phyloP scores from a whole-genome alignment of 352 stramenopile genomes.

The Phytophthora europaea region DNA sequence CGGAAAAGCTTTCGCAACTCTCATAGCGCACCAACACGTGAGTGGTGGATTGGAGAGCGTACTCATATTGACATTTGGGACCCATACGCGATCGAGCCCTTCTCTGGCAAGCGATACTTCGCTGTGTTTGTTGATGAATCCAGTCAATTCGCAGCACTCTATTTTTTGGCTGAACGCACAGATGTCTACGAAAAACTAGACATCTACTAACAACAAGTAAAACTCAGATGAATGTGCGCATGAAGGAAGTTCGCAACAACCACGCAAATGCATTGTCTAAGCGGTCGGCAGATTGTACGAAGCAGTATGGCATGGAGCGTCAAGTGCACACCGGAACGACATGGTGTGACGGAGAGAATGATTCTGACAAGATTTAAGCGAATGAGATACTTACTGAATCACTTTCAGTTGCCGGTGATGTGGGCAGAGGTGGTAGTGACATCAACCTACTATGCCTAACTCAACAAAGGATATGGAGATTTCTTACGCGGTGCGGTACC shows the following conservation, averaged over 20 bases:
- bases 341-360: conserved; percentile 26
- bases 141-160: conserved; percentile 15
- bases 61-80: conserved; percentile 4
- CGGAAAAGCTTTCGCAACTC: not conserved
- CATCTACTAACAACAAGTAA: conserved; percentile 24
- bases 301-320: conserved; percentile 28
- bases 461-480: conserved; percentile 12
- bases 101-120: conserved; percentile 8
- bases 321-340: conserved; percentile 32
- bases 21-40: not conserved
- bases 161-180: conserved; percentile 18
- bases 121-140: conserved; percentile 25
- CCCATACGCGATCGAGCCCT: conserved; percentile 1
- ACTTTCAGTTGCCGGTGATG: conserved; percentile 26
- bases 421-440: conserved; percentile 29
- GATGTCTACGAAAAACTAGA: conserved; percentile 32
- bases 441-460: conserved; percentile 16
- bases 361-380: conserved; percentile 25
- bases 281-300: not conserved
- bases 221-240: conserved; percentile 18
- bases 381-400: conserved; percentile 23
- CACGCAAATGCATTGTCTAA: conserved; percentile 26
- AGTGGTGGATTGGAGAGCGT: conserved; percentile 7
- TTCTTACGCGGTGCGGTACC: conserved; percentile 18
- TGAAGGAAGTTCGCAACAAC: conserved; percentile 26